Evolutionary conservation across 805 yeast genomes (phyloP).

Genomic region (Yarrowia osloensis): DNA sequence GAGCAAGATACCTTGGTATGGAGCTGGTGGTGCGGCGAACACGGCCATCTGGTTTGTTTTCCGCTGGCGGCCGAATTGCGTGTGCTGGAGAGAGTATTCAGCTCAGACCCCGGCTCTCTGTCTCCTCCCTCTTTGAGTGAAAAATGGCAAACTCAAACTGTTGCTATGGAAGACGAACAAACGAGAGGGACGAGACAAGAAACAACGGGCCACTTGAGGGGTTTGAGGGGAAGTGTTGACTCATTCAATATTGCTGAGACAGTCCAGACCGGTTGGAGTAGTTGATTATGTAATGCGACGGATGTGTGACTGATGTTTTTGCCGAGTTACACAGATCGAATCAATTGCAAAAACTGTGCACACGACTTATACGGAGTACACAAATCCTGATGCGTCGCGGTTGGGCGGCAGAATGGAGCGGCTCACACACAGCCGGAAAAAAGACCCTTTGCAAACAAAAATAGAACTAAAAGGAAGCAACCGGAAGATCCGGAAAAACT

Average conservation of each 20-base stretch:
- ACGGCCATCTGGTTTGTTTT: background rate
- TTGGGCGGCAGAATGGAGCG: constrained; percentile 1
- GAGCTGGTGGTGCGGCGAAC: background rate
- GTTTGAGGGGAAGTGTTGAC: background rate
- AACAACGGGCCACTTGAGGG: background rate
- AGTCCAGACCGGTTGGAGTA: background rate
- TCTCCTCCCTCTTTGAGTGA: background rate
- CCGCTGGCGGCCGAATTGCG: background rate
- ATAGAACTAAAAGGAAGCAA: background rate
- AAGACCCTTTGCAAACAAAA: background rate
- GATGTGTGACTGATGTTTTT: no score
- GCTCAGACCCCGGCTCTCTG: background rate
- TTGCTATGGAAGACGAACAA: background rate
- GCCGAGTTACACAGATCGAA: no score
- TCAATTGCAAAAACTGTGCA: no score
- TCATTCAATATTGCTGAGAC: background rate
- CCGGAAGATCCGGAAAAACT: constrained; percentile 2
- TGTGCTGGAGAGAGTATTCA: background rate
- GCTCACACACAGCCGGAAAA: background rate
- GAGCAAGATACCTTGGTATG: background rate
- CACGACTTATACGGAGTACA: no score
- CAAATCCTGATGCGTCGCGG: no score
- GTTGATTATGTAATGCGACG: background rate
- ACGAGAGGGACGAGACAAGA: background rate
- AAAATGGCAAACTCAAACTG: background rate